A percentile compares a stretch with the other conserved stretches of the same genome.
phyloP scores from a whole-genome alignment of 2,329 filamentous ascomycete species.

The Diplodia sapinea region DNA sequence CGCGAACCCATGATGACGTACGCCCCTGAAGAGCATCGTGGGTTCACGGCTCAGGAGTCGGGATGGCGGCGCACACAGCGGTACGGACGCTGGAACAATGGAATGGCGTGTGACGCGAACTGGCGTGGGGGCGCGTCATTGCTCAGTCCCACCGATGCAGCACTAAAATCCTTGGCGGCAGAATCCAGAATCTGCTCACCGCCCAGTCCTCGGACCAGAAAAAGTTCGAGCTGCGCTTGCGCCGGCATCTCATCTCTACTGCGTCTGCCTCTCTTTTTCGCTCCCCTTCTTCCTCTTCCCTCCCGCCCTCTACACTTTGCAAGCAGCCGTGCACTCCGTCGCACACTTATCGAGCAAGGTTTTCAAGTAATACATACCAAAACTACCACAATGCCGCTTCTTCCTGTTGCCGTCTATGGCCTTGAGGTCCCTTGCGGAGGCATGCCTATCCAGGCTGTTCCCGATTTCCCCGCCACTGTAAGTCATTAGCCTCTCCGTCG shows the following conservation, averaged over 20 bases:
- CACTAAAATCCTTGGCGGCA: conserved; percentile 28
- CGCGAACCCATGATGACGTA: conserved; percentile 63
- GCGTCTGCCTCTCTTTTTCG: conserved; percentile 27
- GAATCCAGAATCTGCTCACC: neutral
- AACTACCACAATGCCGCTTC: conserved; percentile 41
- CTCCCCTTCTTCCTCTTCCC: conserved; percentile 25
- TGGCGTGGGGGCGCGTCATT: conserved; percentile 27
- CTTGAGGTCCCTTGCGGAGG: conserved; percentile 88
- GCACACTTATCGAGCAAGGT: conserved; percentile 23
- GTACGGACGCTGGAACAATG: neutral
- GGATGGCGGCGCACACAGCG: neutral
- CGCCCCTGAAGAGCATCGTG: conserved; percentile 10
- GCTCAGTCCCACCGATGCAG: neutral
- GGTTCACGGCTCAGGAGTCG: neutral
- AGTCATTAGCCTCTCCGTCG: conserved; percentile 51
- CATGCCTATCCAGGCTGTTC: conserved; percentile 77
- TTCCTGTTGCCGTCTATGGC: conserved; percentile 83
- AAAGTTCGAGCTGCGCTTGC: conserved; percentile 28
- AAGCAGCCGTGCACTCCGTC: conserved; percentile 1
- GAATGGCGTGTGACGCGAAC: conserved; percentile 11
- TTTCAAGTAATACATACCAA: conserved; percentile 10
- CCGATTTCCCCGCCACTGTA: conserved; percentile 84
- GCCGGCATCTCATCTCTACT: conserved; percentile 8
- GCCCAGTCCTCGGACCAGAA: neutral
- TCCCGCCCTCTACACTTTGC: neutral